Evolutionary conservation across 1,139 yeast genomes (phyloP).

Genomic region (Suhomyces atakaporum): DNA sequence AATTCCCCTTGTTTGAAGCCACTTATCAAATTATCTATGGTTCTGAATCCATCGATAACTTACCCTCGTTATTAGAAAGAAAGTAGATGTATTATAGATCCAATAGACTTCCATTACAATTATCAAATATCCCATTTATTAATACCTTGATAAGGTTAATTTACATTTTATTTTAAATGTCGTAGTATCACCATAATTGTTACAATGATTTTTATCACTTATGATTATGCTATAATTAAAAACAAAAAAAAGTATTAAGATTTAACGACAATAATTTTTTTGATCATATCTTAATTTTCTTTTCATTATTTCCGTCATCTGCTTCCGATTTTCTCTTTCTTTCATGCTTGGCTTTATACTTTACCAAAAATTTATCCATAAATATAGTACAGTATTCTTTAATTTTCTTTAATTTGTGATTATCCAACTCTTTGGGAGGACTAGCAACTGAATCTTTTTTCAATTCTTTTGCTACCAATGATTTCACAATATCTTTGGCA

Average conservation of each 20-base stretch:
- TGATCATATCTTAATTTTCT: conserved; percentile 6
- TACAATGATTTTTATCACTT: not conserved
- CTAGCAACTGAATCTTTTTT: conserved; percentile 39
- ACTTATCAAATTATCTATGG: conserved; percentile 50
- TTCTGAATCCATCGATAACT: conserved; percentile 43
- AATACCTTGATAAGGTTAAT: not conserved
- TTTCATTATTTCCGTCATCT: conserved; percentile 8
- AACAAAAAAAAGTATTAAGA: too few species aligned
- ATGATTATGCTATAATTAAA: too few species aligned
- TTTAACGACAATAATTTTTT: not conserved
- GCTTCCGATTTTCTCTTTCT: conserved; percentile 12
- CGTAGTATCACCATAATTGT: not conserved
- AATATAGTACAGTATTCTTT: conserved; percentile 63
- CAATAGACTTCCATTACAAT: too few species aligned
- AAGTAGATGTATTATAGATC: conserved; percentile 7
- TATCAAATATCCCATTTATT: too few species aligned
- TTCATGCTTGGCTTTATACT: conserved; percentile 44
- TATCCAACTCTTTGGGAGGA: conserved; percentile 61
- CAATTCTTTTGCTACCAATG: conserved; percentile 64
- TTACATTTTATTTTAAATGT: not conserved
- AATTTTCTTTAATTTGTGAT: conserved; percentile 67
- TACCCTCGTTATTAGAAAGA: conserved; percentile 40
- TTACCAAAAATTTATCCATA: conserved; percentile 72
- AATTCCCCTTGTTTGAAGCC: conserved; percentile 51
- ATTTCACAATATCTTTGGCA: conserved; percentile 73